Evolutionary conservation across 352 stramenopile genomes (phyloP).

Genomic region (Phytophthora kernoviae): DNA sequence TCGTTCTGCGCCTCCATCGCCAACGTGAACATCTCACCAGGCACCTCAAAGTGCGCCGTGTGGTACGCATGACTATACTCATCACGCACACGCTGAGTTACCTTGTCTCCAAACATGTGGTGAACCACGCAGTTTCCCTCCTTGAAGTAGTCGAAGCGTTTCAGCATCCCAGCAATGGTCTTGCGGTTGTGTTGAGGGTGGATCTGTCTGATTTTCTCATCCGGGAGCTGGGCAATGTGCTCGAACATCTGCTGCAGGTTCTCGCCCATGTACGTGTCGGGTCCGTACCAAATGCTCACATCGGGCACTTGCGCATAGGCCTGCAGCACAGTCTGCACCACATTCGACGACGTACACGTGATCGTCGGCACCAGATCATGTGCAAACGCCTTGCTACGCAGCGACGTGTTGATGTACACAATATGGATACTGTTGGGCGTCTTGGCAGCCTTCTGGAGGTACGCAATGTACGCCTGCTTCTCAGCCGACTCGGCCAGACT

Average conservation of each 20-base stretch:
- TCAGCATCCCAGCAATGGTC: constrained; percentile 81
- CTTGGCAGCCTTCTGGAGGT: constrained; percentile 90
- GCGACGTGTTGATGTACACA: constrained; percentile 98
- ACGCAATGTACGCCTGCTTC: constrained; percentile 92
- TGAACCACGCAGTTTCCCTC: constrained; percentile 97
- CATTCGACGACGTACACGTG: constrained; percentile 97
- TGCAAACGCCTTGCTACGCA: constrained; percentile 96
- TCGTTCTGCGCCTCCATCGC: constrained; percentile 94
- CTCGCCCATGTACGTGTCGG: constrained; percentile 98
- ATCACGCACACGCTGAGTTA: constrained; percentile 91
- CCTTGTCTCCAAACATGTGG: constrained; percentile 97
- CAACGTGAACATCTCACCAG: constrained; percentile 98
- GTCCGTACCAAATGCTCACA: constrained; percentile 92
- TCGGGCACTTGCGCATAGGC: constrained; percentile 92
- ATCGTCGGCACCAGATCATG: constrained; percentile 95
- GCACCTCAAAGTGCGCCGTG: constrained; percentile 97
- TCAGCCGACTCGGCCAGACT: constrained; percentile 95
- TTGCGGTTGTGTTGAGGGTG: constrained; percentile 85
- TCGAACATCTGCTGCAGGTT: constrained; percentile 96
- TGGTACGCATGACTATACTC: constrained; percentile 94
- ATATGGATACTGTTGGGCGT: constrained; percentile 94
- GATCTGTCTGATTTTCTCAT: constrained; percentile 85
- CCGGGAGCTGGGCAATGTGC: constrained; percentile 73
- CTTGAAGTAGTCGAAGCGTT: constrained; percentile 95
- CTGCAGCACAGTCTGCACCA: constrained; percentile 96